Percentiles rank a stretch among this genome's conserved stretches.
phyloP scores from a whole-genome alignment of 208 protist species.

The Trypanosoma lewisi region DNA sequence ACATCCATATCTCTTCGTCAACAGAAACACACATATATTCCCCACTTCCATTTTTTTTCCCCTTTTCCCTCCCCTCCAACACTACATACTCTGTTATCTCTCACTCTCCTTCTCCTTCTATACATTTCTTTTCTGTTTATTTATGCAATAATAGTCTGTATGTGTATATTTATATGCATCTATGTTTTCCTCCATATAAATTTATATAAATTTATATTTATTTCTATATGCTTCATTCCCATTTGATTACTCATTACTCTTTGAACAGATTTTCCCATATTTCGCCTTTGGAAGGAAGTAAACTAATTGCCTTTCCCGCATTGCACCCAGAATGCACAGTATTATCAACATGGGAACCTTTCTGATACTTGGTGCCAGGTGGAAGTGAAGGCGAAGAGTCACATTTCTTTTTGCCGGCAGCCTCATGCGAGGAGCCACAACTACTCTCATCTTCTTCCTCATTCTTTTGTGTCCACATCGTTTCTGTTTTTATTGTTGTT shows the following conservation, averaged over 20 bases:
- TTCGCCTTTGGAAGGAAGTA: neutral
- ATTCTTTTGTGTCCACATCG: no score
- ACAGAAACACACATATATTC: neutral
- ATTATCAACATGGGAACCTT: neutral
- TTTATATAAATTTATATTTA: neutral
- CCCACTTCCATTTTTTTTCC: neutral
- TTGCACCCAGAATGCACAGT: neutral
- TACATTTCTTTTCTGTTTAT: neutral
- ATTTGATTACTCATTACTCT: neutral
- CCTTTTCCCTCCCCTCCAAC: no score
- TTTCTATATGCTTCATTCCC: no score
- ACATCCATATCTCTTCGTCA: no score
- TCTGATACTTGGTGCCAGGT: neutral
- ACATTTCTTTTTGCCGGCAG: neutral
- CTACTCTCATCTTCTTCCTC: neutral
- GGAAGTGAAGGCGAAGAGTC: neutral
- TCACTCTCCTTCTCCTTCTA: neutral
- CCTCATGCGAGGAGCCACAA: slow-evolving; percentile 6
- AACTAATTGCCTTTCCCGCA: neutral
- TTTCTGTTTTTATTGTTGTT: neutral
- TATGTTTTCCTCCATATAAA: neutral
- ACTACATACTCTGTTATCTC: neutral
- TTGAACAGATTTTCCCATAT: neutral
- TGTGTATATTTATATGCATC: neutral
- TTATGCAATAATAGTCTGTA: neutral